These are phyloP conservation scores for Ceratonia siliqua DNA, from an alignment of 306 rosid species.

Conservation along the genomic window DNA sequence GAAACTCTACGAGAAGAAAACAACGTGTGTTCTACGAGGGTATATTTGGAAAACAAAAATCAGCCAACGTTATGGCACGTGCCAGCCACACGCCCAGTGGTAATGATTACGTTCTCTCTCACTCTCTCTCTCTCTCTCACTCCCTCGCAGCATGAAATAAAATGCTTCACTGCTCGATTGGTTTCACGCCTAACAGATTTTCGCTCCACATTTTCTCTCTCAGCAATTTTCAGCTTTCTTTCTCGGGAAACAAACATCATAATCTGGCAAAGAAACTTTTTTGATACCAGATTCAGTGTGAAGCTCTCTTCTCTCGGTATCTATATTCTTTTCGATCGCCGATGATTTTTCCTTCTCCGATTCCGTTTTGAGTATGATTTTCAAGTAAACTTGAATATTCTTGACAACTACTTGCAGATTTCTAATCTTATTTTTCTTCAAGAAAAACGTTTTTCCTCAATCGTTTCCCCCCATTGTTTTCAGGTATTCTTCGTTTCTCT, in stretches of 20 bases:
- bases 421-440: not conserved
- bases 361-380: not conserved
- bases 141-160: not conserved
- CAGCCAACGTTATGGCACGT: slow-evolving; percentile 27
- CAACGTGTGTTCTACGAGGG: not conserved
- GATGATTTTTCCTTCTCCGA: not conserved
- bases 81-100: slow-evolving; percentile 7
- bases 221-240: not conserved
- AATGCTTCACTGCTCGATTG: not conserved
- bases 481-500: not conserved
- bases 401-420: not conserved
- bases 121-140: not conserved
- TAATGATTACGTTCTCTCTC: slow-evolving; percentile 17
- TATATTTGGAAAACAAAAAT: not conserved
- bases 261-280: not conserved
- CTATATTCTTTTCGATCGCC: not conserved
- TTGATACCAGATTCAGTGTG: not conserved
- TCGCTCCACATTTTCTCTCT: slow-evolving; percentile 28
- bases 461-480: not conserved
- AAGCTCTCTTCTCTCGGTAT: not conserved
- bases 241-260: slow-evolving; percentile 9
- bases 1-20: too few species aligned
- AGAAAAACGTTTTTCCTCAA: not conserved
- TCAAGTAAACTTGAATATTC: not conserved
- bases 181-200: slow-evolving; percentile 36